Conservation (phyloP, 2,329 filamentous ascomycete species). For the Epicoccum sorghinum region DNA sequence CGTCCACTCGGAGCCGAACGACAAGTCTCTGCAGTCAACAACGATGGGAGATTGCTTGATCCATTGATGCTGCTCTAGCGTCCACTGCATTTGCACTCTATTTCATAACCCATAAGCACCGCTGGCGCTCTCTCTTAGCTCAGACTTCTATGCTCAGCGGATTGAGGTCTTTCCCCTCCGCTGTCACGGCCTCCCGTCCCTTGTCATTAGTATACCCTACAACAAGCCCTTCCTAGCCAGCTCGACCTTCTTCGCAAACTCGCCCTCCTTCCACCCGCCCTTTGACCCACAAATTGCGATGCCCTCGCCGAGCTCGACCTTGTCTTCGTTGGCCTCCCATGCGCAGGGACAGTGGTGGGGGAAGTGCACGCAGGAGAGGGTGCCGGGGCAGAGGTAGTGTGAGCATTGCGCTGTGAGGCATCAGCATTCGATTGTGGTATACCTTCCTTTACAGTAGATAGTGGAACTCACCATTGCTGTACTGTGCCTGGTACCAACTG, state of each 20-base stretch:
- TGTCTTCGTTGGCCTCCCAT: constrained; percentile 68
- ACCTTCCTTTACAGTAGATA: neutral
- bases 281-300: constrained; percentile 75
- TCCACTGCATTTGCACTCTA: no score
- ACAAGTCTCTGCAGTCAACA: no score
- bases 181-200: no score
- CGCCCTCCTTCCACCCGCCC: constrained; percentile 74
- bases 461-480: constrained; percentile 64
- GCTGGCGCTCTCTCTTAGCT: no score
- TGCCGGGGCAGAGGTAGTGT: constrained; percentile 93
- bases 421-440: neutral
- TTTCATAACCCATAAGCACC: no score
- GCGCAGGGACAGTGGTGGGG: constrained; percentile 96
- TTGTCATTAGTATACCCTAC: constrained; percentile 40
- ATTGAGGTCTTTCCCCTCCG: no score
- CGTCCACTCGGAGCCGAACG: no score
- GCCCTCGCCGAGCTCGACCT: constrained; percentile 75
- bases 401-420: constrained; percentile 73
- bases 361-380: constrained; percentile 92
- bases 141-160: no score
- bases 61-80: no score
- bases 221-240: constrained; percentile 79
- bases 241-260: constrained; percentile 77
- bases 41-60: no score
- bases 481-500: constrained; percentile 74